Percentiles rank a stretch among this genome's conserved stretches.
Evolutionary conservation across 495 filamentous ascomycete genomes (phyloP).

Genomic region (Polyplosphaeria fusca): DNA sequence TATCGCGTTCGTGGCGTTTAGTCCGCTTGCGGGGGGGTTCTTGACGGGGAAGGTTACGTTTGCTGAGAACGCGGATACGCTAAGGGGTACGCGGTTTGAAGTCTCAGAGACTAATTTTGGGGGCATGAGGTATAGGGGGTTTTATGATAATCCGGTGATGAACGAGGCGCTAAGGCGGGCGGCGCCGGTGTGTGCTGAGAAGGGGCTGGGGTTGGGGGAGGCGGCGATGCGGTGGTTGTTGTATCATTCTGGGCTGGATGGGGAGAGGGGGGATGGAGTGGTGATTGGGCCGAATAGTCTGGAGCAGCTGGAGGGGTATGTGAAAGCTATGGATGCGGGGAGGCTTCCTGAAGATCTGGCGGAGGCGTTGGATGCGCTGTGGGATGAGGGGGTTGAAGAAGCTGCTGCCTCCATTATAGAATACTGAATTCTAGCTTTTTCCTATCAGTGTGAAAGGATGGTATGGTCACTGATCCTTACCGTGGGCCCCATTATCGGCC

Average conservation of each 20-base stretch:
- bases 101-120: not conserved
- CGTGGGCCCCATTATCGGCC: too few relatives aligned
- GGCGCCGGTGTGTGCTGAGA: not conserved
- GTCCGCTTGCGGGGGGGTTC: slow-evolving; percentile 7
- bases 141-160: not conserved
- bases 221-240: not conserved
- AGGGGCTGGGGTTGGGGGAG: not conserved
- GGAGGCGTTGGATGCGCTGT: not conserved
- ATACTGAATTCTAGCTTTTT: too few relatives aligned
- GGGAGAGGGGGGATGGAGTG: slow-evolving; percentile 1
- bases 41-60: slow-evolving; percentile 42
- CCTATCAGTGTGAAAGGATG: too few relatives aligned
- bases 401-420: too few relatives aligned
- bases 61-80: not conserved
- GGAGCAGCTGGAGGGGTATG: slow-evolving; percentile 7
- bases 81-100: slow-evolving; percentile 5
- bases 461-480: too few relatives aligned
- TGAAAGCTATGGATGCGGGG: not conserved
- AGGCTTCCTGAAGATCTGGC: not conserved
- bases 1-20: not conserved
- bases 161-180: not conserved
- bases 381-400: not conserved
- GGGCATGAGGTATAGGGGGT: not conserved
- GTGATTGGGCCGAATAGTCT: not conserved
- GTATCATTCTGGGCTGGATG: not conserved